phyloP scores from a whole-genome alignment of 371 early-diverging fungal species.

The Mortierella sp. region DNA sequence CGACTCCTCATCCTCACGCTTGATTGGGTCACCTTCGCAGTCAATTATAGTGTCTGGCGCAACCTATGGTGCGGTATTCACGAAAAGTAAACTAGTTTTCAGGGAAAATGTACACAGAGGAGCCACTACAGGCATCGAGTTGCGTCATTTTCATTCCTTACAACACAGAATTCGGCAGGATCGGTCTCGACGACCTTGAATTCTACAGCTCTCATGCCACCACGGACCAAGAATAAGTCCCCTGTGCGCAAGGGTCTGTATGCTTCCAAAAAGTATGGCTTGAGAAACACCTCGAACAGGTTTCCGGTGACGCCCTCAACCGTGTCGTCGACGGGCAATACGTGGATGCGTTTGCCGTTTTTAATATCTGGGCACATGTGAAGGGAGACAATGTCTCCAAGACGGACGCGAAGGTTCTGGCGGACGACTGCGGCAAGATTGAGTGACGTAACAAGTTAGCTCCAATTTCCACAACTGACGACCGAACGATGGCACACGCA shows the following conservation, averaged over 20 bases:
- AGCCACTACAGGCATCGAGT: not conserved
- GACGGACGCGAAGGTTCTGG: constrained; percentile 96
- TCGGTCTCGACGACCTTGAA: constrained; percentile 99
- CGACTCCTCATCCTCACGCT: constrained; percentile 98
- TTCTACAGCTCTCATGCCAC: constrained; percentile 98
- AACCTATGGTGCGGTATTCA: constrained; percentile 65
- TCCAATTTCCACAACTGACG: no score
- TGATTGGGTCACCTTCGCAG: constrained; percentile 97
- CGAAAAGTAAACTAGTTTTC: no score
- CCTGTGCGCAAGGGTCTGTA: constrained; percentile 97
- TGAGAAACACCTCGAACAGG: constrained; percentile 97
- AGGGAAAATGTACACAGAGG: no score
- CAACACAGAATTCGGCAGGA: constrained; percentile 96
- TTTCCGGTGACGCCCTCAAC: constrained; percentile 98
- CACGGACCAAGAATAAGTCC: constrained; percentile 95
- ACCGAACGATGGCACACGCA: no score
- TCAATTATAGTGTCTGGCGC: constrained; percentile 98
- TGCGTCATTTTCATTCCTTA: constrained; percentile 60
- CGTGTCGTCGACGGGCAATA: constrained; percentile 99
- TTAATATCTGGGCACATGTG: constrained; percentile 97
- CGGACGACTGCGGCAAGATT: constrained; percentile 82
- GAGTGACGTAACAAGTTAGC: not conserved
- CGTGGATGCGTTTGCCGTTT: constrained; percentile 95
- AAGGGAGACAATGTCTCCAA: constrained; percentile 98
- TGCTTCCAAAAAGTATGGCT: constrained; percentile 98